These are phyloP conservation scores for Dactylis glomerata DNA, from an alignment of 176 grass and related monocot genomes.

Conservation along the genomic window DNA sequence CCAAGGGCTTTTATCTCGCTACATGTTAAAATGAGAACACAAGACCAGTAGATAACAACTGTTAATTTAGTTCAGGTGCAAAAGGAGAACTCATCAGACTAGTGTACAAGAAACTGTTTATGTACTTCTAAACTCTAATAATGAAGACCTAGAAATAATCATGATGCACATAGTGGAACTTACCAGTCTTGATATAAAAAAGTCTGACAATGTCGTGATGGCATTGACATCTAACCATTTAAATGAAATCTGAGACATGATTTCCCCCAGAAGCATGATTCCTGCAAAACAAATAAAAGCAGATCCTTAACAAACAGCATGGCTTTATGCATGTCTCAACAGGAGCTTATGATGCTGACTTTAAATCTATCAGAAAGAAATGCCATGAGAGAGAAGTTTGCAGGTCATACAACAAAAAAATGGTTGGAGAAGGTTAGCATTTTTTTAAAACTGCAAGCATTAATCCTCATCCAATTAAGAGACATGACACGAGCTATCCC, in stretches of 20 bases:
- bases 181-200: slow-evolving; percentile 94
- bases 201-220: slow-evolving; percentile 68
- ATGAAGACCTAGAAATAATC: background rate
- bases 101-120: slow-evolving; percentile 1
- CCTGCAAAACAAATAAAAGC: slow-evolving; percentile 42
- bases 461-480: background rate
- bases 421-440: background rate
- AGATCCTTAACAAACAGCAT: slow-evolving; percentile 5
- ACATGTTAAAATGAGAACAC: slow-evolving; percentile 15
- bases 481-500: background rate
- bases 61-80: slow-evolving; percentile 1
- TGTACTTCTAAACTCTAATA: slow-evolving; percentile 1
- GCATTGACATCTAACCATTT: slow-evolving; percentile 63
- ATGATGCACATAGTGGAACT: slow-evolving; percentile 38
- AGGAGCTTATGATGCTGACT: slow-evolving; percentile 4
- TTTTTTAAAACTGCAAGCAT: background rate
- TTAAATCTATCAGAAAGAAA: slow-evolving; percentile 20
- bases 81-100: background rate
- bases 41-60: slow-evolving; percentile 9
- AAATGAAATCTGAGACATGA: slow-evolving; percentile 49
- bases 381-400: slow-evolving; percentile 15
- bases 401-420: background rate
- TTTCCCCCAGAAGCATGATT: slow-evolving; percentile 74
- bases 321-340: background rate
- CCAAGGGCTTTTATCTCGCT: background rate